These are phyloP conservation scores for Penicillium taxi DNA, from an alignment of 495 filamentous ascomycete species.

Conservation along the genomic window DNA sequence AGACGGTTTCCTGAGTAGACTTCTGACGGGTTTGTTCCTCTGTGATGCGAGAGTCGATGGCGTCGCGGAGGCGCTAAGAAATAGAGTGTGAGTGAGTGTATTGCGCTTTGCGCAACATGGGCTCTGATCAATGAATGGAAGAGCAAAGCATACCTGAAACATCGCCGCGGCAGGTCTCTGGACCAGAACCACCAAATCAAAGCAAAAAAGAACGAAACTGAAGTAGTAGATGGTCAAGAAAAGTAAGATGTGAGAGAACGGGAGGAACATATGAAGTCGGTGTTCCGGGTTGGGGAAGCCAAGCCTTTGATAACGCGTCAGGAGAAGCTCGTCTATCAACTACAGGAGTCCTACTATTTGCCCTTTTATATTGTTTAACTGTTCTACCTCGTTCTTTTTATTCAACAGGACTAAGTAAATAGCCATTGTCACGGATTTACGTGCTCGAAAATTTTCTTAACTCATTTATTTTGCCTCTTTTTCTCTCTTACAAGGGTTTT, in stretches of 20 bases:
- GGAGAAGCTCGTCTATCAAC: conserved; percentile 1
- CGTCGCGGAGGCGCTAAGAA: conserved; percentile 69
- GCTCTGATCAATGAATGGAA: neutral
- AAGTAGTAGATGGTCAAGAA: conserved; percentile 15
- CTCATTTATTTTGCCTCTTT: too few relatives aligned
- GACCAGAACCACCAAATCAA: conserved; percentile 25
- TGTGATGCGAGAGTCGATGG: conserved; percentile 76
- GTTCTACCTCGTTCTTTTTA: neutral
- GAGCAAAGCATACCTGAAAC: conserved; percentile 34
- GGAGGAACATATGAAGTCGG: neutral
- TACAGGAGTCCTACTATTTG: neutral
- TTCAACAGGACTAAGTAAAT: neutral
- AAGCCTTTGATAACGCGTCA: conserved; percentile 5
- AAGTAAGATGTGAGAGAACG: conserved; percentile 13
- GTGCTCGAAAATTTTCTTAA: too few relatives aligned
- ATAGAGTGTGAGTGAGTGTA: conserved; percentile 1
- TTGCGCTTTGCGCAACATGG: neutral
- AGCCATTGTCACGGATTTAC: too few relatives aligned
- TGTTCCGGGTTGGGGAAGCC: neutral
- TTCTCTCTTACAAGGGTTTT: too few relatives aligned
- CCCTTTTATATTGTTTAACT: neutral
- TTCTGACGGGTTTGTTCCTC: conserved; percentile 80
- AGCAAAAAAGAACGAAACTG: conserved; percentile 14
- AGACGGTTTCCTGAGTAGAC: conserved; percentile 42
- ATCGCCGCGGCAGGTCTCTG: conserved; percentile 35